Evolutionary conservation across 2,329 filamentous ascomycete species (phyloP).

Genomic region (Botrytis porri): DNA sequence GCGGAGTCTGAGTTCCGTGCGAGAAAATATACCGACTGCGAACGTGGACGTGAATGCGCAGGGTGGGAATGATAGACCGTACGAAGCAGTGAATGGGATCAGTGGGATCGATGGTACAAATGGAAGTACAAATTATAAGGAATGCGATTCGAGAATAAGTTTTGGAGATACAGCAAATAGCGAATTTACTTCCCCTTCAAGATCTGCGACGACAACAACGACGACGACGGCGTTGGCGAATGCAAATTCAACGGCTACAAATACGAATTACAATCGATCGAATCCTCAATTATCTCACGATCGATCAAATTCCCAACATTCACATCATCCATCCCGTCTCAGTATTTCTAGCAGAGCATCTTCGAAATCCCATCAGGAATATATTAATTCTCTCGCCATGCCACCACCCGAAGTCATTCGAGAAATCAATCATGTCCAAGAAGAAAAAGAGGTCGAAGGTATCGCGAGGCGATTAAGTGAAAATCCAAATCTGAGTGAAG

Average conservation of each 20-base stretch:
- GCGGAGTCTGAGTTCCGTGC: slow-evolving; percentile 1
- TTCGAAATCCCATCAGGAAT: slow-evolving; percentile 34
- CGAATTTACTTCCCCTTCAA: neutral
- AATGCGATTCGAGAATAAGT: slow-evolving; percentile 15
- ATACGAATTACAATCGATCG: neutral
- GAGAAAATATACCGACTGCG: neutral
- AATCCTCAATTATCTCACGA: neutral
- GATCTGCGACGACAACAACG: neutral
- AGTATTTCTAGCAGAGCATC: slow-evolving; percentile 28
- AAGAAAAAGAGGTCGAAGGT: slow-evolving; percentile 36
- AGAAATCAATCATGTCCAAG: slow-evolving; percentile 50
- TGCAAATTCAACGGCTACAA: neutral
- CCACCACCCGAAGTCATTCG: slow-evolving; percentile 43
- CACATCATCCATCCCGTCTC: slow-evolving; percentile 26
- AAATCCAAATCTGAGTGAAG: slow-evolving; percentile 39
- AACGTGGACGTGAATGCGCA: neutral
- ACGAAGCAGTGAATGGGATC: neutral
- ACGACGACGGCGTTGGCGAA: neutral
- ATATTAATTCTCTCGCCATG: slow-evolving; percentile 33
- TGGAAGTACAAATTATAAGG: neutral
- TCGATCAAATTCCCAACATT: slow-evolving; percentile 8
- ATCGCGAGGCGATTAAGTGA: slow-evolving; percentile 27
- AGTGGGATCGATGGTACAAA: neutral
- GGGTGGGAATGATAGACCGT: neutral
- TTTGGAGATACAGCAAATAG: neutral